Evolutionary conservation across 371 early-diverging fungal species (phyloP).

Genomic region (Lichtheimia hyalospora): DNA sequence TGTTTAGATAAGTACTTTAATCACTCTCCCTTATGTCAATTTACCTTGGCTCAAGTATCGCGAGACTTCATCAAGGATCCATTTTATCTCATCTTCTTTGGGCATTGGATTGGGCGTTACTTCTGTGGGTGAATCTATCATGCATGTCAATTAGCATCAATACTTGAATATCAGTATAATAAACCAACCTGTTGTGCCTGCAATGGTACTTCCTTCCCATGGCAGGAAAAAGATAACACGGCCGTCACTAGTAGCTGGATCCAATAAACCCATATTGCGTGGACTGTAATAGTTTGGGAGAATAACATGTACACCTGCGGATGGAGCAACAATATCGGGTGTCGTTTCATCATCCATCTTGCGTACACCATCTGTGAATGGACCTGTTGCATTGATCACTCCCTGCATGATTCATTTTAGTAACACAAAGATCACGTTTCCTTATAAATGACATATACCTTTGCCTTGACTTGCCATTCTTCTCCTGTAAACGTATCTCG

Average conservation of each 20-base stretch:
- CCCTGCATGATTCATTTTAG: slow-evolving; percentile 46
- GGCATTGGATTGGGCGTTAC: slow-evolving; percentile 86
- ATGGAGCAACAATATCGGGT: slow-evolving; percentile 91
- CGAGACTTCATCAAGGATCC: slow-evolving; percentile 94
- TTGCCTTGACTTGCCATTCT: slow-evolving; percentile 85
- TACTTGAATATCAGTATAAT: neutral
- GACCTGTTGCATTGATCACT: slow-evolving; percentile 82
- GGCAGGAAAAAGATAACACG: slow-evolving; percentile 99
- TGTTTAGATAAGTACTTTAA: too few relatives aligned
- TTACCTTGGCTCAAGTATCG: slow-evolving; percentile 81
- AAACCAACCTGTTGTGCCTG: slow-evolving; percentile 88
- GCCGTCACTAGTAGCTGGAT: slow-evolving; percentile 96
- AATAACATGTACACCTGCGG: slow-evolving; percentile 97
- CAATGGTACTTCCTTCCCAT: slow-evolving; percentile 97
- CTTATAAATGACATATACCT: slow-evolving; percentile 37
- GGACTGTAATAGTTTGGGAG: slow-evolving; percentile 95
- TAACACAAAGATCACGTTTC: too few relatives aligned
- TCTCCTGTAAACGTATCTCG: slow-evolving; percentile 90
- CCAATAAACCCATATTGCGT: slow-evolving; percentile 95
- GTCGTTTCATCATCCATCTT: slow-evolving; percentile 82
- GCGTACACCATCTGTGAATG: slow-evolving; percentile 82
- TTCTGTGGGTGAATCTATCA: slow-evolving; percentile 80
- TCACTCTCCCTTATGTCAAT: neutral
- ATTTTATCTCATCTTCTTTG: slow-evolving; percentile 92
- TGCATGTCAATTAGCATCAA: neutral